phyloP scores from a whole-genome alignment of 208 protist genomes.

The Herpetomonas muscarum region DNA sequence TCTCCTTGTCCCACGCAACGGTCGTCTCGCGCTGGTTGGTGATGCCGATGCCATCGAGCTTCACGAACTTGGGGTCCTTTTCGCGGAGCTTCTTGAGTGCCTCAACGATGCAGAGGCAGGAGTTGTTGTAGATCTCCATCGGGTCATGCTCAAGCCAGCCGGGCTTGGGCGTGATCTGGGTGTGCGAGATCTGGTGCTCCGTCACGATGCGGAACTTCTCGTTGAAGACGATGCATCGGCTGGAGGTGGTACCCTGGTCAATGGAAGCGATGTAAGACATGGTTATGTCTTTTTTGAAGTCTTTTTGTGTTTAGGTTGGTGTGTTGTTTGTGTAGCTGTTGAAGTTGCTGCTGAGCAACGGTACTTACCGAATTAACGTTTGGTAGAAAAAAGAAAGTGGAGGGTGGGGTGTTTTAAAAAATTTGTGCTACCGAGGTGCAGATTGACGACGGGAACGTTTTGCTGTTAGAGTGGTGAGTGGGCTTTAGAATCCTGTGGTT shows the following conservation, averaged over 20 bases:
- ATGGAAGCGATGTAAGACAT: conserved; percentile 86
- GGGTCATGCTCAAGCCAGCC: conserved; percentile 98
- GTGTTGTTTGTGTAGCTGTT: background rate
- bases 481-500: no score
- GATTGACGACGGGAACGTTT: no score
- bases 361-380: no score
- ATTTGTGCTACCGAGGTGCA: no score
- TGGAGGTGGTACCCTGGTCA: conserved; percentile 95
- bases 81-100: conserved; percentile 39
- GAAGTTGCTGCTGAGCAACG: background rate
- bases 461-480: no score
- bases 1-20: conserved; percentile 96
- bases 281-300: conserved; percentile 6
- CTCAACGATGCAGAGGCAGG: conserved; percentile 68
- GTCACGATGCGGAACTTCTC: conserved; percentile 48
- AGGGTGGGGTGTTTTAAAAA: no score
- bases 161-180: conserved; percentile 72
- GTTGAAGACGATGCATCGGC: conserved; percentile 93
- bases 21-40: conserved; percentile 99
- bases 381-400: no score
- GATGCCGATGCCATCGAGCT: conserved; percentile 88
- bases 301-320: conserved; percentile 4
- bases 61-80: conserved; percentile 39
- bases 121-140: conserved; percentile 85
- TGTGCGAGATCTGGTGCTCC: conserved; percentile 74